Evolutionary conservation across 139 green algal genomes (phyloP), one percentile per base, ranked within the genome.

Genomic region (Edaphochlamys debaryana): DNA sequence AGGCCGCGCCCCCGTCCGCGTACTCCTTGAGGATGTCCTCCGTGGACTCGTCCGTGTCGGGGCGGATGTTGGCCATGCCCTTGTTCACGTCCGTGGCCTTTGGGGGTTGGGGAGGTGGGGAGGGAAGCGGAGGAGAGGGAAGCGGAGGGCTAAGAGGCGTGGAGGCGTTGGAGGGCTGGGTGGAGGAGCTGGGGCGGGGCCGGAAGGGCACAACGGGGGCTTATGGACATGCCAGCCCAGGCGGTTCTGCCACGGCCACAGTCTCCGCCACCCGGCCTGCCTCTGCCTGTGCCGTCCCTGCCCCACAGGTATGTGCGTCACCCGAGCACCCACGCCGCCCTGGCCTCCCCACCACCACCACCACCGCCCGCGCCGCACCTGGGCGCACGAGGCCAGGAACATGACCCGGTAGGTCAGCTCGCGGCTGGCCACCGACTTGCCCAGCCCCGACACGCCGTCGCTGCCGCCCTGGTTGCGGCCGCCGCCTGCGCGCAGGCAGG

Each of bases 351-450:
- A n/a, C n/a, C n/a, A n/a, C n/a, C n/a, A n/a, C n/a, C n/a, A n/a
- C n/a, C n/a, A n/a, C n/a, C n/a, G n/a, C n/a, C n/a, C n/a, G n/a
- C n/a, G n/a, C n/a, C 66, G 19, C 54, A 86, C 79, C 79, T 86
- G 69, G 4, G 60, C 60, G 29, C 90, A 88, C 82, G 70, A 95
- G 45, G 96, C 96, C 38, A 98, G 72, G 89, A 99, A 99, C 67
- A 90, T 92, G 58, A 99, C 88, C 60, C 88, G 88, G 70, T 85
- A 99, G 15, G 92, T 97, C n/a, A 99, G 90, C 87, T 99, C 96
- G 17, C 97, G 88, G 22, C 91, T 90, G 29, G 96, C 97, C 34
- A 96, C 91, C 6, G 81, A 81, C 79, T 89, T 93, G 76, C 76
- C 76, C 41, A 98, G 84, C 27, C 97, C 97, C 0, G 71, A 87